Conservation (phyloP, 2,329 filamentous ascomycete genomes). For the Hortaea werneckii region DNA sequence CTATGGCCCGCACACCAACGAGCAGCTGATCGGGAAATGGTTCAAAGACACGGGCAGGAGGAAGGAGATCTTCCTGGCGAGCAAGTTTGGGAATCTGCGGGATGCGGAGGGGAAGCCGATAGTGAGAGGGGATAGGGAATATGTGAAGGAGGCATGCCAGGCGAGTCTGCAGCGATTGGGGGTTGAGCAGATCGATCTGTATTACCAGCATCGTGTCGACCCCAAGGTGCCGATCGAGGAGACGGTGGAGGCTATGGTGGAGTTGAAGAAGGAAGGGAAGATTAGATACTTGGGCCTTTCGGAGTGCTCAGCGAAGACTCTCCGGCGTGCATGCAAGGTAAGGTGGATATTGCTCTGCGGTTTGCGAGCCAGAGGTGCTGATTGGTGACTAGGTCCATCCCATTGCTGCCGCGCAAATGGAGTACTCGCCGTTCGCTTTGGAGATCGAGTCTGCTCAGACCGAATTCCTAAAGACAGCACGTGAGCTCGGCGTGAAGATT, state of each 20-base stretch:
- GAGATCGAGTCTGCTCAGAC: slow-evolving; percentile 38
- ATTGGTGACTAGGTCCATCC: slow-evolving; percentile 28
- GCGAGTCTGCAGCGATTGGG: slow-evolving; percentile 28
- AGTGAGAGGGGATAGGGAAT: slow-evolving; percentile 29
- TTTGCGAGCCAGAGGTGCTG: too few species aligned
- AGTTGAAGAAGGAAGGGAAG: slow-evolving; percentile 43
- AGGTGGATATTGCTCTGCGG: not conserved
- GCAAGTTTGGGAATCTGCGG: slow-evolving; percentile 27
- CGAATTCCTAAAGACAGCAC: slow-evolving; percentile 34
- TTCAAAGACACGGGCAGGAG: slow-evolving; percentile 30
- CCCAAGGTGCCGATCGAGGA: slow-evolving; percentile 34
- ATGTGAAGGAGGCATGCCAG: slow-evolving; percentile 27
- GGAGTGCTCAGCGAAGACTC: slow-evolving; percentile 38
- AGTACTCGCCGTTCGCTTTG: slow-evolving; percentile 41
- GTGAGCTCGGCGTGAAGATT: slow-evolving; percentile 37
- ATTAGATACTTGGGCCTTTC: slow-evolving; percentile 44
- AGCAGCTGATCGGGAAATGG: slow-evolving; percentile 29
- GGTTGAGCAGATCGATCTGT: slow-evolving; percentile 32
- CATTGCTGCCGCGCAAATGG: slow-evolving; percentile 45
- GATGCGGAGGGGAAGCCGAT: slow-evolving; percentile 8
- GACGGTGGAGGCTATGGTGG: slow-evolving; percentile 34
- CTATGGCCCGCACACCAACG: slow-evolving; percentile 23
- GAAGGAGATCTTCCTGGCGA: slow-evolving; percentile 31
- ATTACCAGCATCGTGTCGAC: slow-evolving; percentile 38
- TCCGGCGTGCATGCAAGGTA: slow-evolving; percentile 38